Percentiles rank a stretch among this genome's conserved stretches.
Conservation (phyloP, 2,329 filamentous ascomycete genomes). For the Dactylellina drechsleri region DNA sequence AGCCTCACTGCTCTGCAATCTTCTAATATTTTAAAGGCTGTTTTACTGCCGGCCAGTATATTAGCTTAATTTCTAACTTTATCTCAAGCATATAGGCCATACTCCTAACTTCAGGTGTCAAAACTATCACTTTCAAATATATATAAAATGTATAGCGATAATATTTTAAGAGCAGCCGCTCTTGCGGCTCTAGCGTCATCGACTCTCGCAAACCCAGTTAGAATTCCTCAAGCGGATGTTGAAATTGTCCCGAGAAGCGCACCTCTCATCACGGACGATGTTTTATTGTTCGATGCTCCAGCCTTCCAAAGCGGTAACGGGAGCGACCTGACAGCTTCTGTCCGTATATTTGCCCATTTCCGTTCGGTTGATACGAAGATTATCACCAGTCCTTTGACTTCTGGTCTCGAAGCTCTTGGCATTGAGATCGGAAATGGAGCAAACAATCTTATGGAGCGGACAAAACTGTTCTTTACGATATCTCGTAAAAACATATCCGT, state of each 20-base stretch:
- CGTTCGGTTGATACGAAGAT: constrained; percentile 25
- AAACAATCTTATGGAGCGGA: constrained; percentile 32
- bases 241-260: constrained; percentile 23
- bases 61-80: background rate
- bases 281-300: constrained; percentile 43
- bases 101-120: background rate
- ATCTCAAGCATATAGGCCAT: too few relatives aligned
- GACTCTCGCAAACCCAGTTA: constrained; percentile 31
- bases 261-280: constrained; percentile 31
- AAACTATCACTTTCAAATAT: background rate
- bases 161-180: constrained; percentile 20
- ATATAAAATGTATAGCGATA: constrained; percentile 23
- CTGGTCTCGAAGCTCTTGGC: constrained; percentile 36
- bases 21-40: background rate
- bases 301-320: constrained; percentile 29
- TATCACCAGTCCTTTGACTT: constrained; percentile 20
- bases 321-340: constrained; percentile 20
- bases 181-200: constrained; percentile 29
- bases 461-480: constrained; percentile 44
- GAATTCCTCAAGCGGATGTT: background rate
- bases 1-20: background rate
- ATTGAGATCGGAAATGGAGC: constrained; percentile 38
- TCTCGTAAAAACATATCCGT: constrained; percentile 17
- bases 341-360: constrained; percentile 40
- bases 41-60: constrained; percentile 18